Percentiles rank a stretch among this genome's conserved stretches.
Evolutionary conservation across 371 early-diverging fungal species (phyloP).

Genomic region (Rhizomucor pusillus): DNA sequence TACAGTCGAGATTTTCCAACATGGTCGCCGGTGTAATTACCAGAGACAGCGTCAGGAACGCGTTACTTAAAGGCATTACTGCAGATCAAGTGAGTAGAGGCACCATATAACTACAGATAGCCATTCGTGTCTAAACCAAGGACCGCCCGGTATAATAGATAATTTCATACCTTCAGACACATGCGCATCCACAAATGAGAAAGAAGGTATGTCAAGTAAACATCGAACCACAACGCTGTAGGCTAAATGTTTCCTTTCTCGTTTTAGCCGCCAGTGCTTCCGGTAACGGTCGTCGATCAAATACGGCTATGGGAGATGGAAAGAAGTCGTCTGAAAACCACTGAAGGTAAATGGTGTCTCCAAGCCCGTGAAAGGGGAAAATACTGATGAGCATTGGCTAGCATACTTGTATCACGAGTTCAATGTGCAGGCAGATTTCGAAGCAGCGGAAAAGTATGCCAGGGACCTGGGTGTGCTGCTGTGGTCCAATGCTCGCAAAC

Average conservation of each 20-base stretch:
- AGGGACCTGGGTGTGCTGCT: conserved; percentile 73
- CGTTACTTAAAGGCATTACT: conserved; percentile 92
- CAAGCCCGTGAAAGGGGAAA: background rate
- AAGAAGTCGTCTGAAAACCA: conserved; percentile 78
- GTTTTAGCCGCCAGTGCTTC: conserved; percentile 74
- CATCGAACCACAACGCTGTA: too few species aligned
- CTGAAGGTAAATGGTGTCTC: conserved; percentile 30
- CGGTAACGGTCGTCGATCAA: conserved; percentile 95
- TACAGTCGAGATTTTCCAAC: conserved; percentile 89
- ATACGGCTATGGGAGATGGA: conserved; percentile 98
- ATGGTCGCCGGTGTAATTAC: conserved; percentile 94
- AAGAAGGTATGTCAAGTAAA: conserved; percentile 46
- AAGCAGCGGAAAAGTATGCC: conserved; percentile 73
- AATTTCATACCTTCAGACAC: conserved; percentile 80
- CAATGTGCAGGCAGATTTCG: conserved; percentile 71
- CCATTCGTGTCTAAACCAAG: background rate
- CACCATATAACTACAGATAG: background rate
- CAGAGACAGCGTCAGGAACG: conserved; percentile 88
- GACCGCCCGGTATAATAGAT: conserved; percentile 50
- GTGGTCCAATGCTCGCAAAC: conserved; percentile 69
- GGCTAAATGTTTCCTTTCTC: background rate
- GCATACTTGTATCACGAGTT: conserved; percentile 88
- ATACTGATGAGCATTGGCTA: conserved; percentile 1
- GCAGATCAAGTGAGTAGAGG: conserved; percentile 79
- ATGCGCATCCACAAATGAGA: conserved; percentile 93